Evolutionary conservation across 192 early-diverging fungal species (phyloP).

Genomic region (Coemansia erecta): DNA sequence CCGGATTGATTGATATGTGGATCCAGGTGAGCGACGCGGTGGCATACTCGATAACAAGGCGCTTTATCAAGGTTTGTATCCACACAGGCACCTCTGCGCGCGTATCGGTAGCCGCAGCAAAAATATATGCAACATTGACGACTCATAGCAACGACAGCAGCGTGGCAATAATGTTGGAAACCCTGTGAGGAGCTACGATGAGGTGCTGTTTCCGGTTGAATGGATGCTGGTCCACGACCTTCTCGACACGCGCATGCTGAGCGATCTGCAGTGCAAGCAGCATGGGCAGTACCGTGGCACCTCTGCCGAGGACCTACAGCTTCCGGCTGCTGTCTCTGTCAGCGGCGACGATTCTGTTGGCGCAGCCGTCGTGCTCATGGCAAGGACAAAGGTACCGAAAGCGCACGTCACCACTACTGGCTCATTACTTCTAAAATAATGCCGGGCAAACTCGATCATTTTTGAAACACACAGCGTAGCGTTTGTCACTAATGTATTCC

Average conservation of each 20-base stretch:
- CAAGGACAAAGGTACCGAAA: constrained; percentile 1
- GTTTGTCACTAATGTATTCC: too few relatives aligned
- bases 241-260: constrained; percentile 60
- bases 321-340: constrained; percentile 75
- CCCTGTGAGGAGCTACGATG: constrained; percentile 66
- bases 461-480: constrained; percentile 73
- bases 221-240: constrained; percentile 79
- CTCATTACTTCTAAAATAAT: constrained; percentile 78
- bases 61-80: constrained; percentile 62
- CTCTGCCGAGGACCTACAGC: constrained; percentile 79
- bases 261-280: constrained; percentile 57
- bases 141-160: constrained; percentile 29
- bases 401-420: constrained; percentile 56
- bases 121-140: constrained; percentile 44
- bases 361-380: constrained; percentile 72
- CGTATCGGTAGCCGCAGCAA: constrained; percentile 63
- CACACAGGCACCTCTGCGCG: constrained; percentile 66
- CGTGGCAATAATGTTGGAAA: constrained; percentile 64
- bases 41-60: constrained; percentile 67
- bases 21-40: constrained; percentile 66
- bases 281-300: constrained; percentile 74
- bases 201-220: constrained; percentile 70
- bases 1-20: constrained; percentile 60
- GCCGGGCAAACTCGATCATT: constrained; percentile 72
- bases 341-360: constrained; percentile 56